Evolutionary conservation across 1,284 basidiomycete genomes (phyloP), one percentile per base, ranked within the genome.

Genomic region (Erythrobasidium hasegawianum): DNA sequence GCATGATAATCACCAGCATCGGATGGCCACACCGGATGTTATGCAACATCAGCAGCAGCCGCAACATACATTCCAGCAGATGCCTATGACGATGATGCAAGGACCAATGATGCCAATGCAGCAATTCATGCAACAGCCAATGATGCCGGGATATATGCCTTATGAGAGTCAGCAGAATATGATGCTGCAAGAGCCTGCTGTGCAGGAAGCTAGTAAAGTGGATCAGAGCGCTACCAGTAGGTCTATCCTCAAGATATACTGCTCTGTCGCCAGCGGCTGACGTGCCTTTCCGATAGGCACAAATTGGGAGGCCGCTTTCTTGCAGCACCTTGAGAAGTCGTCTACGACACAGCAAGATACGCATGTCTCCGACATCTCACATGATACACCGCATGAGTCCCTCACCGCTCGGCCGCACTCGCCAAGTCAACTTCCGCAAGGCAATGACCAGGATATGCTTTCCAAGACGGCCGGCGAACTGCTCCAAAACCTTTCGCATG

Each of bases 381-480:
- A 52, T 14, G 52, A 56, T 18, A 24, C 24, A 5, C 20, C 38
- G 18, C 66, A 68, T 33, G 53, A 61, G 27, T 68, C 66, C 1
- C 29, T 68, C 20, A 68, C 58, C 22, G 60, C 66, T 29, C 52
- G 60, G 10, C 66, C 64, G 5, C 40, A 33, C 3, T 67, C 64
- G 50, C 64, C 59, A 57, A 50, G 27, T 54, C 57, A 56, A 29
- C 14, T 61, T 8, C 41, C 24, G n/a, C 55, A 49, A 45, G 72
- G 71, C 53, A 70, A 69, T 41, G 69, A 71, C 0, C 68, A 70
- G 14, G 78, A 79, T 55, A 73, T 74, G 20, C 74, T 79, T 41
- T 77, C 78, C 1, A 70, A 72, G 43, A 78, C 78, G 1, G 78
- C 78, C 10, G 77, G 76, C 20, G 70, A 72, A 22, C 72, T 80